A percentile compares a stretch with the other conserved stretches of the same genome.
Conservation (phyloP, 2,329 filamentous ascomycete genomes). For the Aspergillus fumigatiaffinis region DNA sequence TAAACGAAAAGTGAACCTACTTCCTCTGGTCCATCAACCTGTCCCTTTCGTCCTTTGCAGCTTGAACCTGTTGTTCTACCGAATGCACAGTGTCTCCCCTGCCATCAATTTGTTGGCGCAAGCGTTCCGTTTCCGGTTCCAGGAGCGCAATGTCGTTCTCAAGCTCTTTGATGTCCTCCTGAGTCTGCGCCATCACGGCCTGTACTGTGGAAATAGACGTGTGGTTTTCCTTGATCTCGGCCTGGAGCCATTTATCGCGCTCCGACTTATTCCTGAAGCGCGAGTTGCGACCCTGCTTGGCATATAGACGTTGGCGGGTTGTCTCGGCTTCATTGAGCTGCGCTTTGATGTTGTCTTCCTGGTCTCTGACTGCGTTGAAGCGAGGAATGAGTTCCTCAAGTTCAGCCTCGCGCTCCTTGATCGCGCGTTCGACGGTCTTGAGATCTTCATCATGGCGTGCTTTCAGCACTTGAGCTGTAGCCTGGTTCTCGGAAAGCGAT, state of each 20-base stretch:
- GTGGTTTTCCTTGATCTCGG: constrained; percentile 77
- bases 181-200: constrained; percentile 76
- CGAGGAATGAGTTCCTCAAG: constrained; percentile 71
- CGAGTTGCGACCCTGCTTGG: constrained; percentile 84
- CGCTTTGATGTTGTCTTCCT: constrained; percentile 67
- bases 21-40: constrained; percentile 82
- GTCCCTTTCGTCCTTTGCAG: constrained; percentile 74
- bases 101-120: constrained; percentile 72
- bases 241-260: constrained; percentile 75
- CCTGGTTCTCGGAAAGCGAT: constrained; percentile 76
- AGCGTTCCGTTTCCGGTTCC: constrained; percentile 66
- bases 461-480: constrained; percentile 68
- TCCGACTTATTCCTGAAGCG: constrained; percentile 86
- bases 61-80: constrained; percentile 69
- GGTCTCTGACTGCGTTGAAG: constrained; percentile 67
- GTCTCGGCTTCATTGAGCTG: constrained; percentile 74
- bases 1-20: constrained; percentile 23
- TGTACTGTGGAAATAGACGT: constrained; percentile 73
- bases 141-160: constrained; percentile 67
- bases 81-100: constrained; percentile 70
- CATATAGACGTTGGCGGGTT: constrained; percentile 72
- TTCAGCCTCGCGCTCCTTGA: constrained; percentile 71
- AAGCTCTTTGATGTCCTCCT: constrained; percentile 73
- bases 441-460: constrained; percentile 69
- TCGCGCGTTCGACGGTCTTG: constrained; percentile 67